A percentile compares a stretch with the other conserved stretches of the same genome.
Evolutionary conservation across 257 asterid genomes (phyloP).

Genomic region (Nicotiana benthamiana): DNA sequence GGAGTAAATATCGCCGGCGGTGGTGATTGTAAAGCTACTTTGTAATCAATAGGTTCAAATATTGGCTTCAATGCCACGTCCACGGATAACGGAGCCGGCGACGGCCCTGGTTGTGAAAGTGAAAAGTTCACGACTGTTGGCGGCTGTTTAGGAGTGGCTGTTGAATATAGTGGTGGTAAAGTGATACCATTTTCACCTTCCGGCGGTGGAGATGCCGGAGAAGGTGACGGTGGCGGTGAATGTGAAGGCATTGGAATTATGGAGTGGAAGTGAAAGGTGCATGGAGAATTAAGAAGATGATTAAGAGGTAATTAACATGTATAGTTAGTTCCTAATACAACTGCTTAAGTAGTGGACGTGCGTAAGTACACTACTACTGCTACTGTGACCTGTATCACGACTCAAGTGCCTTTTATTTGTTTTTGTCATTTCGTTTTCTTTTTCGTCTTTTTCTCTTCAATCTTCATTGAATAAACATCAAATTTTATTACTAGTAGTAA

Average conservation of each 20-base stretch:
- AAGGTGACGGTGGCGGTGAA: neutral
- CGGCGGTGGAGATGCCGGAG: neutral
- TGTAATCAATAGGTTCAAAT: neutral
- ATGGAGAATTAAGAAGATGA: neutral
- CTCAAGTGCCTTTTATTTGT: no score
- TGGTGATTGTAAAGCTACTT: neutral
- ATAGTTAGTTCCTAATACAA: neutral
- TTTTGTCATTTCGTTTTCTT: no score
- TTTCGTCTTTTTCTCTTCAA: no score
- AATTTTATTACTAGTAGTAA: no score
- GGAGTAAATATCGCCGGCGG: neutral
- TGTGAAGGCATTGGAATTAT: neutral
- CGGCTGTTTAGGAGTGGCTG: neutral
- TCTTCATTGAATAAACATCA: no score
- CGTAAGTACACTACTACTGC: neutral
- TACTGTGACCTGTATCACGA: neutral
- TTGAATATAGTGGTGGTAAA: neutral
- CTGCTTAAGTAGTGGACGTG: constrained; percentile 7
- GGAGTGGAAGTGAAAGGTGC: neutral
- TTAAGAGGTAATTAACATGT: neutral
- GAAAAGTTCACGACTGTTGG: neutral
- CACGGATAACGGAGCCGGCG: neutral
- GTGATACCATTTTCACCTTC: neutral
- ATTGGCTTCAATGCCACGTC: neutral
- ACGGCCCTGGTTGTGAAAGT: neutral